Percentiles rank a stretch among this genome's conserved stretches.
Evolutionary conservation across 192 early-diverging fungal genomes (phyloP).

Genomic region (Coemansia sp.): DNA sequence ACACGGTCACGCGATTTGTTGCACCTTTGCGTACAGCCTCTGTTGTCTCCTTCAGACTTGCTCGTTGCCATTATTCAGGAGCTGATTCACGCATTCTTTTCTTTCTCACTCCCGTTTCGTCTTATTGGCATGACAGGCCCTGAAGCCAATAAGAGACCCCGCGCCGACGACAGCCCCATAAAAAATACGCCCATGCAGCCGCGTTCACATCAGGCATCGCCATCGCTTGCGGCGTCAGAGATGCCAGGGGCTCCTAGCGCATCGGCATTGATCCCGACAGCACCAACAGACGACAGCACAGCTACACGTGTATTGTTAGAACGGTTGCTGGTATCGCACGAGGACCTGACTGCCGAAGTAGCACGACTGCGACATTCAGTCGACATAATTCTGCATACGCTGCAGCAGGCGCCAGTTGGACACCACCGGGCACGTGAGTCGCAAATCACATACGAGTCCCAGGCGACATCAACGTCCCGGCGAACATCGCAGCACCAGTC

Average conservation of each 20-base stretch:
- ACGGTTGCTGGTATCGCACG: conserved; percentile 37
- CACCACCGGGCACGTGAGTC: background rate
- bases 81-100: background rate
- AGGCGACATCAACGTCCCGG: background rate
- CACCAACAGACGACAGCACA: background rate
- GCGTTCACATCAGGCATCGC: background rate
- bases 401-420: conserved; percentile 16
- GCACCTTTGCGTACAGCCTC: background rate
- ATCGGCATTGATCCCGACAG: background rate
- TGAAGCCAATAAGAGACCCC: conserved; percentile 49
- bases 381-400: conserved; percentile 19
- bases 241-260: background rate
- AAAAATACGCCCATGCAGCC: background rate
- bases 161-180: conserved; percentile 33
- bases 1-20: background rate
- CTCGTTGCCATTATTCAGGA: background rate
- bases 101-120: background rate
- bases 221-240: background rate
- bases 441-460: background rate
- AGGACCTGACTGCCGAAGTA: conserved; percentile 41
- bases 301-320: conserved; percentile 23
- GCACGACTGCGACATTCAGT: conserved; percentile 38
- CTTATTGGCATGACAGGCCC: conserved; percentile 27
- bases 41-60: background rate
- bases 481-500: background rate